Evolutionary conservation across 2,329 filamentous ascomycete genomes (phyloP).

Genomic region (Fusarium algeriense): DNA sequence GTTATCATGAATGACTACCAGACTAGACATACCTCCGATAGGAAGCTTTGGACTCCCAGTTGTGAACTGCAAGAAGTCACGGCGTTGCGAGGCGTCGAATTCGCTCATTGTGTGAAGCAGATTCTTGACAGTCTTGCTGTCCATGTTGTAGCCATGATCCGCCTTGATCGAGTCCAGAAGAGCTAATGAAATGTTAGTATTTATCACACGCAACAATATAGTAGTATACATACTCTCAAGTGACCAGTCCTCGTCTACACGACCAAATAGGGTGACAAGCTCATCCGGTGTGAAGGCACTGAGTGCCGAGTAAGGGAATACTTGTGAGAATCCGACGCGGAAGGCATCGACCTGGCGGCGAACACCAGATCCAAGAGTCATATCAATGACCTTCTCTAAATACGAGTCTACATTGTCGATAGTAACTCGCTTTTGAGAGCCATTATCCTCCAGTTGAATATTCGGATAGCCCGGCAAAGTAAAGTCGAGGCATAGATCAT

Average conservation of each 20-base stretch:
- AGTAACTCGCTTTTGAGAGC: slow-evolving; percentile 79
- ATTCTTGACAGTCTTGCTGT: slow-evolving; percentile 95
- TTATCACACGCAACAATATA: neutral
- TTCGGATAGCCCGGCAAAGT: slow-evolving; percentile 90
- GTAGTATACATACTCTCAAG: slow-evolving; percentile 82
- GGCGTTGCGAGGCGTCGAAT: slow-evolving; percentile 77
- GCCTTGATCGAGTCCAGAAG: slow-evolving; percentile 99
- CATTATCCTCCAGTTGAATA: slow-evolving; percentile 84
- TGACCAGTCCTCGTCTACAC: slow-evolving; percentile 95
- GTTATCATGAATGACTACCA: neutral
- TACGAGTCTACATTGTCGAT: slow-evolving; percentile 94
- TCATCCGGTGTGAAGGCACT: slow-evolving; percentile 96
- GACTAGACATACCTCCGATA: slow-evolving; percentile 82
- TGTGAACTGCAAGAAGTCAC: slow-evolving; percentile 97
- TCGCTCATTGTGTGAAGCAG: slow-evolving; percentile 95
- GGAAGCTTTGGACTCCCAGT: slow-evolving; percentile 98
- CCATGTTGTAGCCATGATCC: slow-evolving; percentile 98
- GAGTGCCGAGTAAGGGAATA: slow-evolving; percentile 94
- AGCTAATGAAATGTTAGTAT: slow-evolving; percentile 62
- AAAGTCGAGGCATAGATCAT: slow-evolving; percentile 93
- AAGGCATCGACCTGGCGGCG: slow-evolving; percentile 92
- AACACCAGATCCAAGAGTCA: slow-evolving; percentile 91
- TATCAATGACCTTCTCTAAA: slow-evolving; percentile 88
- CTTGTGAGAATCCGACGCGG: slow-evolving; percentile 89
- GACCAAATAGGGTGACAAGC: slow-evolving; percentile 92